phyloP scores from a whole-genome alignment of 805 yeast species.

The Lachancea thermotolerans region DNA sequence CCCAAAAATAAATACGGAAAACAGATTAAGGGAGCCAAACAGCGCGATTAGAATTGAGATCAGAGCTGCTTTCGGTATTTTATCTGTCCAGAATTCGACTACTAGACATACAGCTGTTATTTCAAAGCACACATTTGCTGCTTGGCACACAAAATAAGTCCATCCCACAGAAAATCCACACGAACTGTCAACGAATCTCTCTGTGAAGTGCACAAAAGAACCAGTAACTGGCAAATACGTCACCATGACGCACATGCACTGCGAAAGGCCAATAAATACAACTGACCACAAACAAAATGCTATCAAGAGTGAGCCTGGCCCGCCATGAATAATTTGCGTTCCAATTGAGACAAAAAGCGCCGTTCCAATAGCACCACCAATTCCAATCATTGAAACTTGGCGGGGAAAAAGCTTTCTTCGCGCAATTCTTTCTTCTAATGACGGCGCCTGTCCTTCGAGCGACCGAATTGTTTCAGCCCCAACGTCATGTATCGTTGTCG shows the following conservation, averaged over 20 bases:
- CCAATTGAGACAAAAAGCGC: slow-evolving; percentile 31
- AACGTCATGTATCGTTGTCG: background rate
- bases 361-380: slow-evolving; percentile 73
- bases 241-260: slow-evolving; percentile 49
- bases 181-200: slow-evolving; percentile 58
- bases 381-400: slow-evolving; percentile 73
- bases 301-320: slow-evolving; percentile 47
- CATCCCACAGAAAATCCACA: slow-evolving; percentile 67
- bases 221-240: slow-evolving; percentile 51
- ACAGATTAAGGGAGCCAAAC: slow-evolving; percentile 48
- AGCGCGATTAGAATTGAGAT: background rate
- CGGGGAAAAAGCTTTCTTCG: slow-evolving; percentile 41
- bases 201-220: slow-evolving; percentile 50
- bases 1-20: slow-evolving; percentile 52
- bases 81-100: slow-evolving; percentile 42
- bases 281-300: slow-evolving; percentile 30
- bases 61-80: slow-evolving; percentile 11
- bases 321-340: slow-evolving; percentile 34
- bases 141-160: slow-evolving; percentile 60
- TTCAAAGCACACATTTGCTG: slow-evolving; percentile 60
- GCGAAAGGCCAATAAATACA: slow-evolving; percentile 6
- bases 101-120: slow-evolving; percentile 55
- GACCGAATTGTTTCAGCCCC: background rate
- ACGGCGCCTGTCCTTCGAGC: background rate
- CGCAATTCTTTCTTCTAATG: slow-evolving; percentile 1